phyloP scores from a whole-genome alignment of 371 early-diverging fungal genomes.

The Mortierella sp. region DNA sequence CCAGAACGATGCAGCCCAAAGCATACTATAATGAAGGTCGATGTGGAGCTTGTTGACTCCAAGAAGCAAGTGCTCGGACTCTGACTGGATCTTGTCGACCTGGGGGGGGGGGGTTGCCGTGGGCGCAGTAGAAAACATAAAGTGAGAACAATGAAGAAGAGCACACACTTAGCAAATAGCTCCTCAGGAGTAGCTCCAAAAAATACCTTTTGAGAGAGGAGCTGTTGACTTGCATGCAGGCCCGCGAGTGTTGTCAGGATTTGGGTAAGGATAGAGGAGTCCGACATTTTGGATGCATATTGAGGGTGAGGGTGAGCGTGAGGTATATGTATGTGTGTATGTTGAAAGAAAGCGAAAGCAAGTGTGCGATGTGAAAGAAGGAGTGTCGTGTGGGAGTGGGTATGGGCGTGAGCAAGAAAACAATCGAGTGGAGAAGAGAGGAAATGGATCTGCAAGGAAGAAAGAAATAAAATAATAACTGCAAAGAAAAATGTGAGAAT shows the following conservation, averaged over 20 bases:
- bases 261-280: slow-evolving; percentile 24
- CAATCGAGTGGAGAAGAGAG: neutral
- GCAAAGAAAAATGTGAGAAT: neutral
- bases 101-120: neutral
- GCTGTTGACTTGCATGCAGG: slow-evolving; percentile 30
- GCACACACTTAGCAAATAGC: too few species aligned
- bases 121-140: neutral
- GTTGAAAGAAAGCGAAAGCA: neutral
- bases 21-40: slow-evolving; percentile 10
- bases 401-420: neutral
- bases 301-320: too few species aligned
- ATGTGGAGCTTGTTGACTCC: neutral
- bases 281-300: slow-evolving; percentile 17
- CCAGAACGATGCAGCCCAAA: too few species aligned
- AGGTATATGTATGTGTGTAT: too few species aligned
- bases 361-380: too few species aligned
- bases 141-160: neutral
- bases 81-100: slow-evolving; percentile 37
- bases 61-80: neutral
- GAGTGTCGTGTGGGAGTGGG: too few species aligned
- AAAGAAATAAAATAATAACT: neutral
- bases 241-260: slow-evolving; percentile 26
- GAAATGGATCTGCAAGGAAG: neutral
- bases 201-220: slow-evolving; percentile 32
- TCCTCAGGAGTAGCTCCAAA: too few species aligned